Percentiles rank a stretch among this genome's conserved stretches.
phyloP scores from a whole-genome alignment of 805 yeast species.

The Candida hungchunana region DNA sequence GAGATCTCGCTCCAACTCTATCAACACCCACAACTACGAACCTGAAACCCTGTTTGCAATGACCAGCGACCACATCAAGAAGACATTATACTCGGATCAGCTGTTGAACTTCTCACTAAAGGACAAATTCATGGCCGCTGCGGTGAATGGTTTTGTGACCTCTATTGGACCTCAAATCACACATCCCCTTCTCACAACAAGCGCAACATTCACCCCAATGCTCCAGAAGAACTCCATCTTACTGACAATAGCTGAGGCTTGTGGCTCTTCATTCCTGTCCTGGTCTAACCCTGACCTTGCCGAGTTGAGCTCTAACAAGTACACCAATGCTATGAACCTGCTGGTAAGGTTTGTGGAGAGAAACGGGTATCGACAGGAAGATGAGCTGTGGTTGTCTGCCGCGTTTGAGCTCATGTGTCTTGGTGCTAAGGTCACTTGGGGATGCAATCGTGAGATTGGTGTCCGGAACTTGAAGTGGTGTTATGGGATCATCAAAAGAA shows the following conservation, averaged over 20 bases:
- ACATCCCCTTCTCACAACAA: conserved; percentile 37
- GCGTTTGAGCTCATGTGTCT: conserved; percentile 37
- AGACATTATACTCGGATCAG: conserved; percentile 1
- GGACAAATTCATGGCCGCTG: conserved; percentile 25
- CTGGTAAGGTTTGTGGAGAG: conserved; percentile 7
- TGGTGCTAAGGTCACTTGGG: conserved; percentile 32
- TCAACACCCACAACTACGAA: background rate
- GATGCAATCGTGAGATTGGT: conserved; percentile 12
- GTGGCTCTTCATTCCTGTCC: conserved; percentile 38
- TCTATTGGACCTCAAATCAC: conserved; percentile 39
- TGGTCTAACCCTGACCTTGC: conserved; percentile 29
- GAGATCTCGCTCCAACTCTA: background rate
- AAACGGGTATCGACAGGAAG: conserved; percentile 1
- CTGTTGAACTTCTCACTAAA: conserved; percentile 1
- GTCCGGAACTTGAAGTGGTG: conserved; percentile 32
- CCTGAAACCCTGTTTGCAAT: background rate
- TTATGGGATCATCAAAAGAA: conserved; percentile 31
- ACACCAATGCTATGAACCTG: conserved; percentile 23
- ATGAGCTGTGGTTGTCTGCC: conserved; percentile 37
- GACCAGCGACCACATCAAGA: background rate
- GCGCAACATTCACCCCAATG: conserved; percentile 36
- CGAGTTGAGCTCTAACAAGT: conserved; percentile 22
- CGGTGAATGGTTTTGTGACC: conserved; percentile 37
- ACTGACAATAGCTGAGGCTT: conserved; percentile 34
- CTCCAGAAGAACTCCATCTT: conserved; percentile 28